Conservation (phyloP, 768 basidiomycete species). For the Suillus cothurnatus region DNA sequence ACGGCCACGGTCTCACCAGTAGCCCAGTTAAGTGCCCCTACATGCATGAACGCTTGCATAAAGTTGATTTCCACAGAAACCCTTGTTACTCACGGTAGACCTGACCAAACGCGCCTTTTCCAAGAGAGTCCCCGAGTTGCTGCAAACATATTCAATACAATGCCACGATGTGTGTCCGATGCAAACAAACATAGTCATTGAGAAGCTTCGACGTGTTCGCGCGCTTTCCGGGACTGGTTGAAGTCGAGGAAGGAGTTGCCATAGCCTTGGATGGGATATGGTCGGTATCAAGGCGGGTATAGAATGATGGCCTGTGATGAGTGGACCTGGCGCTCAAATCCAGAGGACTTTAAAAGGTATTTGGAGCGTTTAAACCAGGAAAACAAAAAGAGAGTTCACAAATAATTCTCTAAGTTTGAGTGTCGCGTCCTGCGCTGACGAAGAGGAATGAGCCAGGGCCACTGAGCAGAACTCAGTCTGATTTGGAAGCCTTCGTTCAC, state of each 20-base stretch:
- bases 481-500: constrained; percentile 31
- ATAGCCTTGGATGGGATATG: constrained; percentile 17
- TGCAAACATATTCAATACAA: constrained; percentile 31
- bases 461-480: constrained; percentile 17
- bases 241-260: constrained; percentile 23
- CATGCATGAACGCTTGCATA: constrained; percentile 12
- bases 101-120: constrained; percentile 96
- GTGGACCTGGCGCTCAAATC: constrained; percentile 2
- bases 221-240: constrained; percentile 25
- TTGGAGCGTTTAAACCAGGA: background rate
- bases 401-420: constrained; percentile 17
- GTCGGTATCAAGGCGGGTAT: constrained; percentile 8
- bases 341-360: constrained; percentile 1
- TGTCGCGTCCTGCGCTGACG: constrained; percentile 42
- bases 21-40: constrained; percentile 90
- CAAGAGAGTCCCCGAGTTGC: constrained; percentile 97
- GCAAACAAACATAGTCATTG: constrained; percentile 60
- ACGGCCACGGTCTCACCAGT: constrained; percentile 98
- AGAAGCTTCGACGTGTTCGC: constrained; percentile 53
- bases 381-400: constrained; percentile 17
- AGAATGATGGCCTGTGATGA: constrained; percentile 3
- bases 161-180: constrained; percentile 3
- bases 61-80: background rate
- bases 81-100: constrained; percentile 77
- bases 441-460: constrained; percentile 22